phyloP scores from a whole-genome alignment of 768 basidiomycete species.

The Auriscalpium orientale region DNA sequence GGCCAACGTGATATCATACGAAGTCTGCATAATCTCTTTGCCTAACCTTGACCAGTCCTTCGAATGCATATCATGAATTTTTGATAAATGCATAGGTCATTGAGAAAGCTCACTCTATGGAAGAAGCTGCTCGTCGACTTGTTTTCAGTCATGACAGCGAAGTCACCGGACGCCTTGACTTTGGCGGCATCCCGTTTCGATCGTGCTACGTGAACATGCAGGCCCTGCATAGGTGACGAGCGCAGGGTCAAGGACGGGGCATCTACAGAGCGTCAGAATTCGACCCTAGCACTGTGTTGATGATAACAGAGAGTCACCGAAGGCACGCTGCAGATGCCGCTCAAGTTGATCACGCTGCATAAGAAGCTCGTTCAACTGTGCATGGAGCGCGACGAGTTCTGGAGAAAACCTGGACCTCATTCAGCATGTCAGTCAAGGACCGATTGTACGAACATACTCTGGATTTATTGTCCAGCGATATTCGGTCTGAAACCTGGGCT shows the following conservation, averaged over 20 bases:
- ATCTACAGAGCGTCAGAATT: conserved; percentile 29
- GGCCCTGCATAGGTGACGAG: conserved; percentile 57
- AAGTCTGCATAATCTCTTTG: conserved; percentile 51
- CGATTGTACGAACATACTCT: conserved; percentile 35
- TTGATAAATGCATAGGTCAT: too few species aligned
- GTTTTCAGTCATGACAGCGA: conserved; percentile 54
- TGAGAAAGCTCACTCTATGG: conserved; percentile 37
- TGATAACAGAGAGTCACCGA: conserved; percentile 34
- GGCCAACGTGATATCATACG: conserved; percentile 38
- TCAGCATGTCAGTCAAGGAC: neutral
- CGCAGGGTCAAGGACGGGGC: conserved; percentile 70
- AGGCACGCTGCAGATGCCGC: conserved; percentile 40
- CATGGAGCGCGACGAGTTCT: conserved; percentile 43
- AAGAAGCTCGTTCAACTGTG: conserved; percentile 35
- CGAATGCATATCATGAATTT: neutral
- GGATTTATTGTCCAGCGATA: conserved; percentile 58
- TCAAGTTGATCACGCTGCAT: conserved; percentile 46
- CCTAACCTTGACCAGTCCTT: conserved; percentile 76
- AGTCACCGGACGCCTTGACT: conserved; percentile 40
- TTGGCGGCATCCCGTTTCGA: conserved; percentile 52
- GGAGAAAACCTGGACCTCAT: conserved; percentile 48
- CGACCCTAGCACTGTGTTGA: neutral
- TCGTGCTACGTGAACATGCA: conserved; percentile 66
- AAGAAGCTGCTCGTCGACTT: conserved; percentile 64
- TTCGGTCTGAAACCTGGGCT: conserved; percentile 23